A percentile compares a stretch with the other conserved stretches of the same genome.
Evolutionary conservation across 78 protist genomes (phyloP).

Genomic region (Anaeramoeba flamelloides): DNA sequence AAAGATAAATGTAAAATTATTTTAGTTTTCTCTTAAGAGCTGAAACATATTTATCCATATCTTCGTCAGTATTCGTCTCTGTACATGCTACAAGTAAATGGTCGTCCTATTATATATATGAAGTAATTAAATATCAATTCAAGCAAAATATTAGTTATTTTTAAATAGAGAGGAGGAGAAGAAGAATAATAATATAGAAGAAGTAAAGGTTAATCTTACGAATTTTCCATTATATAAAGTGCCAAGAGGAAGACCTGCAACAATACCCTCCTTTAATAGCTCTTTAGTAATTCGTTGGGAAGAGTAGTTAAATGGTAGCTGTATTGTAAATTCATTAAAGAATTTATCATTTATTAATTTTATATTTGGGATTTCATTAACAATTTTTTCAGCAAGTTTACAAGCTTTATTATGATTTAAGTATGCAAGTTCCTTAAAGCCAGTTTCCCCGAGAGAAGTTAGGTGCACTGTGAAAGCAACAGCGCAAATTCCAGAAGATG

Average conservation of each 20-base stretch:
- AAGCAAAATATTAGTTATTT: too few relatives aligned
- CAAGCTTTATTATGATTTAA: not conserved
- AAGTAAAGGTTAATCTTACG: too few relatives aligned
- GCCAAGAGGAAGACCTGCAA: conserved; percentile 18
- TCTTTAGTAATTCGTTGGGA: not conserved
- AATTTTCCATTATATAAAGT: too few relatives aligned
- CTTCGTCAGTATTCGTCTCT: too few relatives aligned
- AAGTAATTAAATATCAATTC: too few relatives aligned
- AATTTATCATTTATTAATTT: conserved; percentile 1
- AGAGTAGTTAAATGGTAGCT: conserved; percentile 4
- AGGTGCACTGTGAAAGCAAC: conserved; percentile 9
- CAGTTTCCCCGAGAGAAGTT: conserved; percentile 9
- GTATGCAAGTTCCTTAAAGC: conserved; percentile 3
- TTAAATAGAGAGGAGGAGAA: too few relatives aligned
- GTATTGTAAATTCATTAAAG: conserved; percentile 19
- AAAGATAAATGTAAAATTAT: too few relatives aligned
- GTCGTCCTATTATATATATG: too few relatives aligned
- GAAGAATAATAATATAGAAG: too few relatives aligned
- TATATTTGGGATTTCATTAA: not conserved
- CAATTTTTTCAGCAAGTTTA: not conserved
- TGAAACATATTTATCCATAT: too few relatives aligned
- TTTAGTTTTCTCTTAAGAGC: too few relatives aligned
- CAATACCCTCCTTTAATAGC: not conserved
- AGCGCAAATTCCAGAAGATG: conserved; percentile 11
- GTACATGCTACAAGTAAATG: too few relatives aligned